A percentile compares a stretch with the other conserved stretches of the same genome.
Conservation (phyloP, 2,329 filamentous ascomycete species). For the Exophiala aquamarina region DNA sequence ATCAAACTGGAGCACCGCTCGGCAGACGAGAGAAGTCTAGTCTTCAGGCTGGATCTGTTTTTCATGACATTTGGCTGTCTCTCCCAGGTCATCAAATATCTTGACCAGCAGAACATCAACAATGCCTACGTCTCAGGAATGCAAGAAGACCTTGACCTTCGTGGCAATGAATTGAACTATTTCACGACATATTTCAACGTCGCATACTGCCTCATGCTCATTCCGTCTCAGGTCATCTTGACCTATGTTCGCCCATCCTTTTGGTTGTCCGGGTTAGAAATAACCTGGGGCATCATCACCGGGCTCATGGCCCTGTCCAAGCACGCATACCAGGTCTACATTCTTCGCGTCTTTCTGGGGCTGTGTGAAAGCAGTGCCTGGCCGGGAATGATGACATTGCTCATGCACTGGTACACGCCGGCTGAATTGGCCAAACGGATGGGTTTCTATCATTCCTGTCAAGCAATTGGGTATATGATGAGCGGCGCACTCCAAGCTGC, state of each 20-base stretch:
- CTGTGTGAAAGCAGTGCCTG: slow-evolving; percentile 36
- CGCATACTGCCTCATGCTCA: slow-evolving; percentile 40
- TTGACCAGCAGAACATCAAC: slow-evolving; percentile 22
- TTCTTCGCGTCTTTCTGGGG: slow-evolving; percentile 35
- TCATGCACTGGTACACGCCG: slow-evolving; percentile 43
- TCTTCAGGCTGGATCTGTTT: slow-evolving; percentile 39
- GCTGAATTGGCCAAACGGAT: slow-evolving; percentile 38
- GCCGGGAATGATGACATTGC: slow-evolving; percentile 35
- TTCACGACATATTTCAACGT: slow-evolving; percentile 44
- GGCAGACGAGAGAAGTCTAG: slow-evolving; percentile 37
- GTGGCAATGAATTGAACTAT: slow-evolving; percentile 52
- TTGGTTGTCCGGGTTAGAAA: slow-evolving; percentile 33
- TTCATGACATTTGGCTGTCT: slow-evolving; percentile 42
- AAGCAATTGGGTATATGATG: slow-evolving; percentile 38
- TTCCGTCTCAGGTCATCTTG: slow-evolving; percentile 40
- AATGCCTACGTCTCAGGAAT: slow-evolving; percentile 29
- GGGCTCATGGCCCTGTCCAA: slow-evolving; percentile 31
- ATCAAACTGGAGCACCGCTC: slow-evolving; percentile 8
- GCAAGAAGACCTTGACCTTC: slow-evolving; percentile 51
- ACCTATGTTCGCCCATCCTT: slow-evolving; percentile 34
- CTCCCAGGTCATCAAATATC: slow-evolving; percentile 21
- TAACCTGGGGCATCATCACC: slow-evolving; percentile 37
- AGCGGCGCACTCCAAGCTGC: slow-evolving; percentile 38
- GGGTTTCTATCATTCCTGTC: slow-evolving; percentile 38
- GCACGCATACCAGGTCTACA: slow-evolving; percentile 34